phyloP scores from a whole-genome alignment of 805 yeast genomes.

The Metschnikowia peoriensis region DNA sequence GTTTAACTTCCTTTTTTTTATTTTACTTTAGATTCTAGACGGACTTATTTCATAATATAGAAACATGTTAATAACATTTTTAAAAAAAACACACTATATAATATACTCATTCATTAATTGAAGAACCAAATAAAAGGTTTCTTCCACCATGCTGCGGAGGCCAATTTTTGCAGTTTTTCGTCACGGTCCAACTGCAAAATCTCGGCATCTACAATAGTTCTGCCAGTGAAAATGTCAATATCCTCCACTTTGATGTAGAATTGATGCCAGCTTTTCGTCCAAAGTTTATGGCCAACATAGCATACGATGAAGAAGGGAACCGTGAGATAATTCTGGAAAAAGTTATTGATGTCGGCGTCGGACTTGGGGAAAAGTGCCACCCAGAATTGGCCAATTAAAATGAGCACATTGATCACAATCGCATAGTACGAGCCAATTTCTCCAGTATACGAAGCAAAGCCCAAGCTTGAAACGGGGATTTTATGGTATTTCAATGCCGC shows the following conservation, averaged over 20 bases:
- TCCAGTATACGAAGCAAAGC: slow-evolving; percentile 36
- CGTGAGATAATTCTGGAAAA: slow-evolving; percentile 26
- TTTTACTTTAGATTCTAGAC: too few relatives aligned
- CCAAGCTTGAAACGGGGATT: slow-evolving; percentile 21
- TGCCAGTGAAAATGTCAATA: slow-evolving; percentile 20
- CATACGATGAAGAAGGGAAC: slow-evolving; percentile 20
- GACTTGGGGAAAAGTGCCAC: slow-evolving; percentile 38
- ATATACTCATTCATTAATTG: not conserved
- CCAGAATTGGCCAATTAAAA: slow-evolving; percentile 43
- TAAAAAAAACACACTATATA: not conserved
- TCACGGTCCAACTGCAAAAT: slow-evolving; percentile 22
- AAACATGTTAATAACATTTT: too few relatives aligned
- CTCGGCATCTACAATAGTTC: slow-evolving; percentile 23
- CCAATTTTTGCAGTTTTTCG: slow-evolving; percentile 15
- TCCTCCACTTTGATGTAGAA: slow-evolving; percentile 18
- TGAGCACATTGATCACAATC: slow-evolving; percentile 27
- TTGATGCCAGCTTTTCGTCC: slow-evolving; percentile 20
- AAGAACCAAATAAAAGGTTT: slow-evolving; percentile 17
- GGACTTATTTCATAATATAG: too few relatives aligned
- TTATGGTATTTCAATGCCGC: slow-evolving; percentile 24
- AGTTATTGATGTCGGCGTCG: slow-evolving; percentile 24
- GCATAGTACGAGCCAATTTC: slow-evolving; percentile 37
- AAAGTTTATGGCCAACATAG: slow-evolving; percentile 23
- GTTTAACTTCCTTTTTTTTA: slow-evolving; percentile 4
- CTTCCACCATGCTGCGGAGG: slow-evolving; percentile 12